Base-by-base conservation (phyloP, 2,329 filamentous ascomycete genomes). In the Fonsecaea erecta region DNA sequence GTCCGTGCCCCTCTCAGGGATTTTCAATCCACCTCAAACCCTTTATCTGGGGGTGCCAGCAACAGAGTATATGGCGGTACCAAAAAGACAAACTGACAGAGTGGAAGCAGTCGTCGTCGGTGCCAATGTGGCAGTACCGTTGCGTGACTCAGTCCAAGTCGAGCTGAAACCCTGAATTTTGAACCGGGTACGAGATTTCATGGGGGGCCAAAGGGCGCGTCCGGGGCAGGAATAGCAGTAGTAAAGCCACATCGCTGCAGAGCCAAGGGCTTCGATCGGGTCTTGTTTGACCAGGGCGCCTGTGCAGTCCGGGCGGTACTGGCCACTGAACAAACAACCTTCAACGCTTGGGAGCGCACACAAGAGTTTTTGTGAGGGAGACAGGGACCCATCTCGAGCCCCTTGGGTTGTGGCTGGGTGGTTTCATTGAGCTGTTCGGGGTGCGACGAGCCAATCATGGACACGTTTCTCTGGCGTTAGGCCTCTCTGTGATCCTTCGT, bases 161-260 rank as follows among this genome's bases (percentile, higher is more conserved):
- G 37, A 64, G 62, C 62, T 64, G 62, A 64, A 64, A 64, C 55
- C 18, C 16, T 48, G 57, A 60, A 40, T 37, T 60, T 60, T 51
- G 57, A 12, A 16, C 55, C n/a, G n/a, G 37, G 37, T 60, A 52
- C 57, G 57, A 60, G 43, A 26, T 60, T 60, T 40, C 57, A 21
- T 32, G 43, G 57, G 57, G 57, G 56, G 30, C 35, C 12, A 60
- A 35, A 24, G n/a, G 43, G 30, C 46, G 43, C 16, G 28, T 34
- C 43, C 24, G 46, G 43, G 55, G 46, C 57, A 46, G 57, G 46
- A 60, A 60, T 51, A 60, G 57, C 48, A 60, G 37, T 60, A 60
- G 37, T 60, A 43, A 37, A 52, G 43, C 30, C 57, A 46, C 55
- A 58, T 51, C 28, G 46, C 28, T 58, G 40, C 37, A 51, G 55